These are phyloP conservation scores for Jatropha curcas DNA, from an alignment of 345 rosid genomes.

Conservation along the genomic window DNA sequence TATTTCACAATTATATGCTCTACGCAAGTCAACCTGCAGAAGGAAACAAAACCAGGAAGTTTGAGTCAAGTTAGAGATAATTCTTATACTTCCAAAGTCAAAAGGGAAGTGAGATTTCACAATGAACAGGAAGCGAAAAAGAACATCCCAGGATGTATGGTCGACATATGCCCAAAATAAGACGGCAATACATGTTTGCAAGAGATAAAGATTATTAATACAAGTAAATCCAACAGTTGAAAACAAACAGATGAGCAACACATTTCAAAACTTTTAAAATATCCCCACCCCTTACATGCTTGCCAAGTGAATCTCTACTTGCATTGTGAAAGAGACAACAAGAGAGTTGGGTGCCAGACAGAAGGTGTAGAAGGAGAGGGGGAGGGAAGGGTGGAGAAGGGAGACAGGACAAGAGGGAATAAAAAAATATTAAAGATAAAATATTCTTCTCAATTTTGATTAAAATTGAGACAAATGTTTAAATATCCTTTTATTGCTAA, in stretches of 20 bases:
- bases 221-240: neutral
- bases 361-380: too few relatives aligned
- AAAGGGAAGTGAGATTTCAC: neutral
- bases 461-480: too few relatives aligned
- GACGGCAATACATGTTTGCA: neutral
- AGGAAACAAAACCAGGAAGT: slow-evolving; percentile 23
- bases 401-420: too few relatives aligned
- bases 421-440: too few relatives aligned
- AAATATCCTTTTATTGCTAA: too few relatives aligned
- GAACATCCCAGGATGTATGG: neutral
- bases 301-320: too few relatives aligned
- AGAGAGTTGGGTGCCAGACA: too few relatives aligned
- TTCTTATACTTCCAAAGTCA: slow-evolving; percentile 1
- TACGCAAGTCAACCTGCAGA: slow-evolving; percentile 86
- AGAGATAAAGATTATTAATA: neutral
- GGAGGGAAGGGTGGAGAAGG: too few relatives aligned
- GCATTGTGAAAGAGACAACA: too few relatives aligned
- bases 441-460: too few relatives aligned
- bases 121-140: neutral
- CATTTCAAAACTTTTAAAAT: too few relatives aligned
- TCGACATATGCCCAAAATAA: neutral
- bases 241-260: too few relatives aligned
- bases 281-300: neutral
- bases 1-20: slow-evolving; percentile 98
- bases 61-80: neutral